These are phyloP conservation scores for Ordospora colligata DNA, from an alignment of 371 early-diverging fungal species.

Conservation along the genomic window DNA sequence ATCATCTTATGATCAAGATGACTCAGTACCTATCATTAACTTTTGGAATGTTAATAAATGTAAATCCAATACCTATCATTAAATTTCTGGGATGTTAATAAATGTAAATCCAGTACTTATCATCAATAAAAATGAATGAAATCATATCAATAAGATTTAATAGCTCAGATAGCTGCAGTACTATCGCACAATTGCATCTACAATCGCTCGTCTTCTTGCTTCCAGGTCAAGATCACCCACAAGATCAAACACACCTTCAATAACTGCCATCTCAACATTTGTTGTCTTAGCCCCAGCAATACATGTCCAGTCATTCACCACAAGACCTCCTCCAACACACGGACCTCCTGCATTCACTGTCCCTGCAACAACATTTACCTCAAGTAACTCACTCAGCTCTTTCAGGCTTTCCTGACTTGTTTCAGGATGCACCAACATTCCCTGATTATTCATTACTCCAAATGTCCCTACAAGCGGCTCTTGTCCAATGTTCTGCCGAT, in stretches of 20 bases:
- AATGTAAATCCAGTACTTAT: no score
- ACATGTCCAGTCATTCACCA: constrained; percentile 96
- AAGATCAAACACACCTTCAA: constrained; percentile 79
- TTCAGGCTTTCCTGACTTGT: constrained; percentile 90
- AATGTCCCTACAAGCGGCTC: constrained; percentile 95
- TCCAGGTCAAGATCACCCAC: constrained; percentile 18
- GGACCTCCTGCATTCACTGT: constrained; percentile 98
- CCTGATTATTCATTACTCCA: constrained; percentile 90
- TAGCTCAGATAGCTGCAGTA: no score
- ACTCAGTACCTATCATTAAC: no score
- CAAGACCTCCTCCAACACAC: constrained; percentile 87
- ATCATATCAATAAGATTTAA: no score
- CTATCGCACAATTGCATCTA: constrained; percentile 15
- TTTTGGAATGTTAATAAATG: no score
- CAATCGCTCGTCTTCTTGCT: constrained; percentile 6
- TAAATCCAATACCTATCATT: no score
- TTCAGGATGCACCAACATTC: constrained; percentile 89
- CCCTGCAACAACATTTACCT: constrained; percentile 93
- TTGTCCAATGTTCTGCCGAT: constrained; percentile 90
- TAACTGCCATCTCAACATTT: constrained; percentile 86
- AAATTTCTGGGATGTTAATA: no score
- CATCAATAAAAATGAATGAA: no score
- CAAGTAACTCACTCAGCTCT: constrained; percentile 88
- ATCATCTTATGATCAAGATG: no score
- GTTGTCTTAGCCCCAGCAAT: constrained; percentile 95